Evolutionary conservation across 805 yeast genomes (phyloP), one percentile per base, ranked within the genome.

Genomic region (Wickerhamomyces canadensis): DNA sequence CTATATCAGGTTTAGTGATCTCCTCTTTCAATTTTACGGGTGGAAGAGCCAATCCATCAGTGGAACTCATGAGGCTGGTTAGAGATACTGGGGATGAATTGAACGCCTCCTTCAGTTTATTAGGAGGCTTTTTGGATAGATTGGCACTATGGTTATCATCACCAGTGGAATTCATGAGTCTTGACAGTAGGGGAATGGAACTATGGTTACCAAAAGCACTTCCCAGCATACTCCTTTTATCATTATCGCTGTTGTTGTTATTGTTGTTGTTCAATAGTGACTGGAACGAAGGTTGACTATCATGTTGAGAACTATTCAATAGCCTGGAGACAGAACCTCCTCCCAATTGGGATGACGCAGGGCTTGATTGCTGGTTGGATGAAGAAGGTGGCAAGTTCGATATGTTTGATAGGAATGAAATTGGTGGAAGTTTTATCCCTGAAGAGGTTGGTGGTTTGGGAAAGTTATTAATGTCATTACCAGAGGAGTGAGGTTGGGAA

Each of bases 361-460:
- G 11, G 18, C 13, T 27, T 13, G 38, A n/a, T n/a, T n/a, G n/a
- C n/a, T n/a, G n/a, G n/a, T n/a, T n/a, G n/a, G n/a, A n/a, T n/a
- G n/a, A n/a, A n/a, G n/a, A n/a, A n/a, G n/a, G 38, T 16, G 34
- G 34, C 33, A 36, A 26, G 22, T 31, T 32, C 13, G 47, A 43
- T 13, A 48, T 29, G 11, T 42, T 47, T 13, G 49, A 45, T 11
- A 57, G 48, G 33, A 65, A 62, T 0, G 70, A 64, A 13, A 66
- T 61, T 1, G 70, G 68, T 10, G 72, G 70, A 10, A 66, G 46
- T 28, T 64, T 55, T 17, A 65, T 57, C 3, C 46, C 49, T 13
- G 43, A 40, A 3, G 46, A 37, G 26, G 32, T 6, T 19, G 31
- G 16, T 34, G 14, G 8, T 24, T 10, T 3, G 14, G 26, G 5